Base-by-base conservation (phyloP, 768 basidiomycete genomes). In the Atractiella rhizophila region DNA sequence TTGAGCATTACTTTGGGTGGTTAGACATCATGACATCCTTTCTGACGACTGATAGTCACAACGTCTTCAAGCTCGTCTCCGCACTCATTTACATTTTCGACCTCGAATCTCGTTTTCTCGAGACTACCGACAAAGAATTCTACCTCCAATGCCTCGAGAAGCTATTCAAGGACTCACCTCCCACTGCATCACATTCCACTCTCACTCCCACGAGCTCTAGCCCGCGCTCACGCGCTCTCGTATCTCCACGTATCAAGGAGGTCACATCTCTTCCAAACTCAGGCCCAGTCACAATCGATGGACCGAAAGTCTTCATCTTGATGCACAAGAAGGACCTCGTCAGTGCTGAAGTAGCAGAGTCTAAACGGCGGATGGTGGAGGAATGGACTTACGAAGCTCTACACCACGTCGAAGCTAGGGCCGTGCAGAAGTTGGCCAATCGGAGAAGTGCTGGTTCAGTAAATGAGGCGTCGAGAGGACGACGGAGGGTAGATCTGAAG, bases 71-170 rank as follows among this genome's bases (percentile, higher is more conserved):
- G 52, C 80, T 94, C 54, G 91, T 94, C 42, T 83, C 81, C 21
- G 81, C 96, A 43, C 70, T 96, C 61, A 96, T 98, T 53, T 98
- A 98, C 61, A 91, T 98, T 10, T 96, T 98, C 49, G 91, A 96
- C 57, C 76, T 85, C 40, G 85, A 83, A 51, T 72, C 75, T 30
- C 69, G 73, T 29, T 82, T 86, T 54, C 73, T 73, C 66, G 57
- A 62, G 35, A 59, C 59, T 49, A 78, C 78, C 59, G 91, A 96
- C 61, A 63, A 86, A 23, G 71, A 74, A 54, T 96, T 91, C 60
- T 96, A 83, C 57, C 71, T 73, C 32, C 78, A 86, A 45, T 94
- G 86, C 59, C 65, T 98, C 37, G 72, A 75, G 4, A 78, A 82
- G 3, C 62, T 96, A 24, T 63, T 68, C 35, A 53, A 74, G 68